Evolutionary conservation across 2,329 filamentous ascomycete genomes (phyloP), one percentile per base, ranked within the genome.

Genomic region (Alternaria consortialis): DNA sequence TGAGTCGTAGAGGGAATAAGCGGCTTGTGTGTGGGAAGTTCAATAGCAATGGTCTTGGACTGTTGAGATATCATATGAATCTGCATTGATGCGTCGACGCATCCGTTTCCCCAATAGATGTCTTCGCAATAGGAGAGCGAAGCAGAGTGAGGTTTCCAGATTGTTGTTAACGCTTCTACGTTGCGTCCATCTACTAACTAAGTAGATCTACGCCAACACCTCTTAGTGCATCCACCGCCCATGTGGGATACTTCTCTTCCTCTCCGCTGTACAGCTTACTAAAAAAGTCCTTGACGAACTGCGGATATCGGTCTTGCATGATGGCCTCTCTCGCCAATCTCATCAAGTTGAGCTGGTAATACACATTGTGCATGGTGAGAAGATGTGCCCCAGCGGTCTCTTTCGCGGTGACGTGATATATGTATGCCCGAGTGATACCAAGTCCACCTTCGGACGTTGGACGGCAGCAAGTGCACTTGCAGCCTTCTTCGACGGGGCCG

Each of bases 331-430:
- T 86, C 12, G 88, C 86, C 62, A 86, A 82, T 20, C 85, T 83
- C 93, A 98, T 97, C 70, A 99, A 82, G 62, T 90, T 86, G 55
- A 99, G 84, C 76, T 97, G 88, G 74, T 97, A 97, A 82, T 93
- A 93, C 27, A 99, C 92, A 75, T 99, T 99, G 79, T 99, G 95
- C 74, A 98, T 93, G 1, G 93, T 97, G 56, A 99, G 82, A 76
- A 91, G 74, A 81, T 91, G 88, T 15, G 96, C 95, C 7, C 94
- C 93, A 1, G 92, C 94, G 0, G 95, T 99, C 83, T 99, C 95
- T 81, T 99, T 99, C 29, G 91, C 90, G 0, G 92, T 90, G 66
- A 97, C 88, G 80, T 99, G 95, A 76, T 97, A 90, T 48, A 98
- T 88, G 79, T 93, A 97, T 4, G 95, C 94, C 65, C 91, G 85